Percentiles rank a stretch among this genome's conserved stretches.
phyloP scores from a whole-genome alignment of 2,329 filamentous ascomycete genomes.

The Berkeleyomyces rouxiae region DNA sequence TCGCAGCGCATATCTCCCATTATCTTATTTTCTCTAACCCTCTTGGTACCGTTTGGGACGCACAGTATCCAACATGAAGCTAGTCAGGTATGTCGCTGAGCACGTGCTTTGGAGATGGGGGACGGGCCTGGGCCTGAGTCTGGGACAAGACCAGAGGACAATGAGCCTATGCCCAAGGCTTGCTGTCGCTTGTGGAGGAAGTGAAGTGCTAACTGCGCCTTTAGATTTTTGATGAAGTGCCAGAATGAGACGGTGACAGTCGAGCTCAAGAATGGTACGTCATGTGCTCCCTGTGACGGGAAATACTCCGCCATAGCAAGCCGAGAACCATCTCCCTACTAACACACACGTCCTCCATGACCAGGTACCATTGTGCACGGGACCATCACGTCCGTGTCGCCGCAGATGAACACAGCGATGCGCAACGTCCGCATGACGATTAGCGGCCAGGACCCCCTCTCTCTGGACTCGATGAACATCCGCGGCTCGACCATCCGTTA shows the following conservation, averaged over 20 bases:
- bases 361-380: slow-evolving; percentile 87
- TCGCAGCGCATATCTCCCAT: neutral
- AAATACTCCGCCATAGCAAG: neutral
- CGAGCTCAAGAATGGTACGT: slow-evolving; percentile 88
- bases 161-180: neutral
- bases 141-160: neutral
- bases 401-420: slow-evolving; percentile 95
- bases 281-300: neutral
- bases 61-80: slow-evolving; percentile 58
- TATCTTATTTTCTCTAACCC: neutral
- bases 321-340: neutral
- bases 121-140: neutral
- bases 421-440: slow-evolving; percentile 94
- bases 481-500: slow-evolving; percentile 92
- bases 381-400: slow-evolving; percentile 90
- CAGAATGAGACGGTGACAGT: slow-evolving; percentile 97
- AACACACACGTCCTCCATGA: neutral
- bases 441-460: slow-evolving; percentile 70
- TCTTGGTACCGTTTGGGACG: neutral
- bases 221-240: slow-evolving; percentile 97
- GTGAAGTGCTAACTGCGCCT: neutral
- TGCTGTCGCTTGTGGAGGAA: neutral
- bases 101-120: slow-evolving; percentile 3
- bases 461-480: slow-evolving; percentile 90
- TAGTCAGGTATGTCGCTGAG: slow-evolving; percentile 60